A percentile compares a stretch with the other conserved stretches of the same genome.
phyloP scores from a whole-genome alignment of 495 filamentous ascomycete genomes.

The Rostrohypoxylon terebratum region DNA sequence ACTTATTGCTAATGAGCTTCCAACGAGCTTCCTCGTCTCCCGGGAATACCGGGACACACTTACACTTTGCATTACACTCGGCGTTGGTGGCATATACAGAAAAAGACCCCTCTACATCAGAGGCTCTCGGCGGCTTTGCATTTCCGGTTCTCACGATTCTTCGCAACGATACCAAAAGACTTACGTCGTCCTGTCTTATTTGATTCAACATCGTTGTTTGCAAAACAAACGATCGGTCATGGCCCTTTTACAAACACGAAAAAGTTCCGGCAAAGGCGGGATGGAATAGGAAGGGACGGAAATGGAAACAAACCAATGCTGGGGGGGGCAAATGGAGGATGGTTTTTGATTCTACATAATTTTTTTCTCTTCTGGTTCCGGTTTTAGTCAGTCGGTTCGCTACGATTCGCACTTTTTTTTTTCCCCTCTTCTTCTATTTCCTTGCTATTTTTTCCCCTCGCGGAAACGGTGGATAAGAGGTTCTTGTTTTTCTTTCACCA shows the following conservation, averaged over 20 bases:
- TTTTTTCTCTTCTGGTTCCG: conserved; percentile 25
- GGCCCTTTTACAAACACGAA: conserved; percentile 29
- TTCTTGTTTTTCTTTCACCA: conserved; percentile 6
- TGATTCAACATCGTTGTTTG: conserved; percentile 45
- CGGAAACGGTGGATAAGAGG: conserved; percentile 22
- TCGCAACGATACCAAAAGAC: conserved; percentile 53
- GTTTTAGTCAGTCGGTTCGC: conserved; percentile 37
- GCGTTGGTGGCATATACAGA: conserved; percentile 52
- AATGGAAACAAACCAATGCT: conserved; percentile 45
- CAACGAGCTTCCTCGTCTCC: conserved; percentile 28
- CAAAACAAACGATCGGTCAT: conserved; percentile 46
- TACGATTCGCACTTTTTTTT: conserved; percentile 39
- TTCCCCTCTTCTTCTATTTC: not conserved
- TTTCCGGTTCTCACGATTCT: conserved; percentile 48
- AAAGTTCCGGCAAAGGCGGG: conserved; percentile 43
- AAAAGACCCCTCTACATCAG: conserved; percentile 43
- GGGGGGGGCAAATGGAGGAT: conserved; percentile 39
- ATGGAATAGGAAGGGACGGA: conserved; percentile 41
- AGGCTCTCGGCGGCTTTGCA: conserved; percentile 44
- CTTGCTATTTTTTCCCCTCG: conserved; percentile 3
- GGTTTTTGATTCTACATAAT: conserved; percentile 30
- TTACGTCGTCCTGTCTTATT: conserved; percentile 48
- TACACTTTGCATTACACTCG: conserved; percentile 47
- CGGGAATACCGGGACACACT: conserved; percentile 27
- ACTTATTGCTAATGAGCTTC: conserved; percentile 46